phyloP scores from a whole-genome alignment of 2,329 filamentous ascomycete species.

The Sporothrix luriei region DNA sequence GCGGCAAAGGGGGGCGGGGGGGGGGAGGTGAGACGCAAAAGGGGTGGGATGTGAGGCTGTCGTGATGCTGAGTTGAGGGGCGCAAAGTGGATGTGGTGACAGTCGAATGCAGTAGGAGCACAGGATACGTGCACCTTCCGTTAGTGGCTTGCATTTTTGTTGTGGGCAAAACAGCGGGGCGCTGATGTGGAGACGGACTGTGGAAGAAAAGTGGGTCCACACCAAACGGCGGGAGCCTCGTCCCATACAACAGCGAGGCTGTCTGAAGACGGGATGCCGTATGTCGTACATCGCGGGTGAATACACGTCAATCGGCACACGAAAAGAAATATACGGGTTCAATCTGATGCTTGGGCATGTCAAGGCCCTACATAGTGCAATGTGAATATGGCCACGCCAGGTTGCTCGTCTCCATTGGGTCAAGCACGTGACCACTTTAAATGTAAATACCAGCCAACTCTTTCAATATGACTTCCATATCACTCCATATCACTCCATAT shows the following conservation, averaged over 20 bases:
- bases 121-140: not conserved
- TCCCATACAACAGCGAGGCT: not conserved
- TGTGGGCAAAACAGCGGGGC: slow-evolving; percentile 28
- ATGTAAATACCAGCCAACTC: not conserved
- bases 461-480: not conserved
- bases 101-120: not conserved
- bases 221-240: slow-evolving; percentile 1
- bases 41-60: not conserved
- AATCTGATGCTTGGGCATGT: not conserved
- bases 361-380: not conserved
- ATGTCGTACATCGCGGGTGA: not conserved
- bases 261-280: not conserved
- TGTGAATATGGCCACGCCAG: not conserved
- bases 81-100: slow-evolving; percentile 3
- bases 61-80: not conserved
- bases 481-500: not conserved
- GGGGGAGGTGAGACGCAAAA: not conserved
- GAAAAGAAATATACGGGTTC: not conserved
- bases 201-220: slow-evolving; percentile 2
- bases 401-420: not conserved
- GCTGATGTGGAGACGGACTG: not conserved
- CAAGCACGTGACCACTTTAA: not conserved
- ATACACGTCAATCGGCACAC: not conserved
- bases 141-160: slow-evolving; percentile 29
- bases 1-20: too few relatives aligned